phyloP scores from a whole-genome alignment of 2,329 filamentous ascomycete genomes.

The Beauveria pseudobassiana region DNA sequence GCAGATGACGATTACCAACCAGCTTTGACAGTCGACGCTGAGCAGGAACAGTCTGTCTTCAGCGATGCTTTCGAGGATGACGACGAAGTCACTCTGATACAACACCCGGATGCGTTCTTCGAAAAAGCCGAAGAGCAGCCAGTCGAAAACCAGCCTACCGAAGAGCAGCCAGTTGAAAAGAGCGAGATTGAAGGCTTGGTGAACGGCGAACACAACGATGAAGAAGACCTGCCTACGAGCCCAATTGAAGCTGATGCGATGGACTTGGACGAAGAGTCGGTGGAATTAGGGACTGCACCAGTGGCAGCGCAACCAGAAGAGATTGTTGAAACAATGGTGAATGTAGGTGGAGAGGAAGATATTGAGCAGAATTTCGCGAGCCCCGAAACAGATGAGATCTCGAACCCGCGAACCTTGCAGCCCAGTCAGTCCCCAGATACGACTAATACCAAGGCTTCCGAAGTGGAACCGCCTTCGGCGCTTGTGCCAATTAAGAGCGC shows the following conservation, averaged over 20 bases:
- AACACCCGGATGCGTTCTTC: constrained; percentile 21
- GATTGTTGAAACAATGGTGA: constrained; percentile 18
- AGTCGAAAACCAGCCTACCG: constrained; percentile 3
- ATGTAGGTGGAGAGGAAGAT: constrained; percentile 15
- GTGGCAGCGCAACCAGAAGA: background rate
- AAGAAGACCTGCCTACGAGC: background rate
- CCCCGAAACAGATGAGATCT: constrained; percentile 36
- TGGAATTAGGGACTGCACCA: background rate
- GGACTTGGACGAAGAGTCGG: constrained; percentile 29
- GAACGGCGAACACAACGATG: background rate
- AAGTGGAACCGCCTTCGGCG: constrained; percentile 32
- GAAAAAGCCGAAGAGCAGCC: constrained; percentile 9
- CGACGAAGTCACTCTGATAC: constrained; percentile 27
- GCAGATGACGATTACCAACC: constrained; percentile 4
- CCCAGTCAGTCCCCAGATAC: constrained; percentile 41
- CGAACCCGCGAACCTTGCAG: constrained; percentile 35
- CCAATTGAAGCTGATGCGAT: constrained; percentile 28
- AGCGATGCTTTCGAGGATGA: constrained; percentile 20
- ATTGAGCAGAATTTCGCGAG: constrained; percentile 25
- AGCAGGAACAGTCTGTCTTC: constrained; percentile 20
- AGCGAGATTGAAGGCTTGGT: background rate
- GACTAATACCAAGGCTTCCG: constrained; percentile 44
- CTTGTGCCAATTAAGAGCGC: constrained; percentile 29
- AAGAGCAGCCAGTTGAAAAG: constrained; percentile 14
- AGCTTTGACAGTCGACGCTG: constrained; percentile 19